These are phyloP conservation scores for Daphne laureola DNA, from an alignment of 441 rosid genomes.

Conservation along the genomic window DNA sequence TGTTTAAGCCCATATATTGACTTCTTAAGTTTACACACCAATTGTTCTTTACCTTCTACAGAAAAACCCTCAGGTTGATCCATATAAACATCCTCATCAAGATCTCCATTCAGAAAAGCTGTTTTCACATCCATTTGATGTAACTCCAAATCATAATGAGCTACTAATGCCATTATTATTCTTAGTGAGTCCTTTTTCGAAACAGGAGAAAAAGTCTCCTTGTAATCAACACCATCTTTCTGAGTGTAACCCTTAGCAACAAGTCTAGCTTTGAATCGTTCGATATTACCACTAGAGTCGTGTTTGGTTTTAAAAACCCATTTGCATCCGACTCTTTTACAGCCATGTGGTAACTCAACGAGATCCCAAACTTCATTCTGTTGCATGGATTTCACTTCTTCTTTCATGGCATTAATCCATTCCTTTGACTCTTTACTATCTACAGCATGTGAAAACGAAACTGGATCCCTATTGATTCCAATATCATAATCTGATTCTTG, in stretches of 20 bases:
- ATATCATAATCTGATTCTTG: too few relatives aligned
- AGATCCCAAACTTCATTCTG: neutral
- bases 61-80: neutral
- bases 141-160: neutral
- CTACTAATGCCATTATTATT: neutral
- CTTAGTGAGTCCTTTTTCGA: neutral
- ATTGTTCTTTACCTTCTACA: neutral
- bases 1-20: constrained; percentile 3
- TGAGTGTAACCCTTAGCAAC: neutral
- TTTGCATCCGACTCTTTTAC: neutral
- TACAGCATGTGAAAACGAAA: constrained; percentile 1
- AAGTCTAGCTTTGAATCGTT: neutral
- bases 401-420: neutral
- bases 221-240: neutral
- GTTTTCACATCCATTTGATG: neutral
- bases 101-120: neutral
- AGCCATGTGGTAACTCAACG: too few relatives aligned
- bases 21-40: neutral
- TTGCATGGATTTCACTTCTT: neutral
- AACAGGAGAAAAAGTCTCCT: neutral
- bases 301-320: neutral
- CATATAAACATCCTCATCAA: neutral
- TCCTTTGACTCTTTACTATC: neutral
- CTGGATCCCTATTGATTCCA: neutral
- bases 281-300: neutral